Percentiles rank a stretch among this genome's conserved stretches.
Conservation (phyloP, 371 early-diverging fungal species). For the Quaeritorhiza haematococci region DNA sequence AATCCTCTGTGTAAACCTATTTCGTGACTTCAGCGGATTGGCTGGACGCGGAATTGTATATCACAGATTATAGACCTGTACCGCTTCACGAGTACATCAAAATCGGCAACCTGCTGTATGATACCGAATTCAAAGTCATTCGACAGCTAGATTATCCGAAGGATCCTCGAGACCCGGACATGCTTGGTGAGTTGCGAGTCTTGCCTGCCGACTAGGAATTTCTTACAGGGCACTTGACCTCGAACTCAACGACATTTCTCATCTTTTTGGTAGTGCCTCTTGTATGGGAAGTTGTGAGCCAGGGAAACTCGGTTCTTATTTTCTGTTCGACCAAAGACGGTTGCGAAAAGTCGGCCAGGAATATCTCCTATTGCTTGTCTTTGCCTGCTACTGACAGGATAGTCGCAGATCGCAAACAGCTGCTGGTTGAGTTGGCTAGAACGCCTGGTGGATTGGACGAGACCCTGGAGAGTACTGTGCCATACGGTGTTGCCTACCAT, state of each 20-base stretch:
- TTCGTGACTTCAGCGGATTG: slow-evolving; percentile 14
- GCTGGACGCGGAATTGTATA: slow-evolving; percentile 25
- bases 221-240: background rate
- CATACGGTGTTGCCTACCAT: slow-evolving; percentile 26
- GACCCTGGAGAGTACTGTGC: slow-evolving; percentile 12
- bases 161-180: slow-evolving; percentile 18
- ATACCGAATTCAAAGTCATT: background rate
- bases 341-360: slow-evolving; percentile 18
- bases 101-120: slow-evolving; percentile 3
- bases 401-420: slow-evolving; percentile 1
- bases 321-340: slow-evolving; percentile 26
- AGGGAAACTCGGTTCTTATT: slow-evolving; percentile 22
- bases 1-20: background rate
- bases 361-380: slow-evolving; percentile 4
- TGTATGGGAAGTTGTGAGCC: slow-evolving; percentile 5
- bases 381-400: background rate
- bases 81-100: slow-evolving; percentile 26
- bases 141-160: background rate
- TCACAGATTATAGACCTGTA: slow-evolving; percentile 24
- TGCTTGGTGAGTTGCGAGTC: background rate
- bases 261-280: slow-evolving; percentile 10
- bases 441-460: slow-evolving; percentile 27
- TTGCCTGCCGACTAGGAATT: no score
- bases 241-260: background rate
- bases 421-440: slow-evolving; percentile 11